Percentiles rank a stretch among this genome's conserved stretches.
phyloP scores from a whole-genome alignment of 2,329 filamentous ascomycete species.

The Scedosporium minutisporum region DNA sequence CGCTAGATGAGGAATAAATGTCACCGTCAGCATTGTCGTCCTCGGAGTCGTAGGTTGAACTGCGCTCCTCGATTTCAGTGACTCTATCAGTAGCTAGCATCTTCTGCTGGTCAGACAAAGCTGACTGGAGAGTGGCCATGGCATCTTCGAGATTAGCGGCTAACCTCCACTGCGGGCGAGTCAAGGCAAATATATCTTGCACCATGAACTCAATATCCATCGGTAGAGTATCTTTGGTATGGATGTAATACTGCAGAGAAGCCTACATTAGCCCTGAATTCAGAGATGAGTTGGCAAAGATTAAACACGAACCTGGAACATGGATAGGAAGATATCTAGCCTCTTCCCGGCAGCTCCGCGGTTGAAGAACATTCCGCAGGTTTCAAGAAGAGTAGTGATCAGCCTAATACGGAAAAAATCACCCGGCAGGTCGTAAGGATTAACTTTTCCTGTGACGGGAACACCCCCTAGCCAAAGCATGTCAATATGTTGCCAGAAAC shows the following conservation, averaged over 20 bases:
- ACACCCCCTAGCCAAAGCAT: constrained; percentile 50
- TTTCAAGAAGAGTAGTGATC: constrained; percentile 82
- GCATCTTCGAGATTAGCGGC: constrained; percentile 75
- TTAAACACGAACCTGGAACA: constrained; percentile 60
- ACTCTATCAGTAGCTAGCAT: constrained; percentile 60
- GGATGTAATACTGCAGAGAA: constrained; percentile 69
- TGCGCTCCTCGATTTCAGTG: constrained; percentile 63
- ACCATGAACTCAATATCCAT: constrained; percentile 98
- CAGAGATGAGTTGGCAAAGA: constrained; percentile 10
- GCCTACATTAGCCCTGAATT: not conserved
- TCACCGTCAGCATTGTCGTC: constrained; percentile 64
- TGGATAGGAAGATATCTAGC: constrained; percentile 91
- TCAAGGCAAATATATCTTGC: constrained; percentile 78
- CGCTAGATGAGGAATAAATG: constrained; percentile 42
- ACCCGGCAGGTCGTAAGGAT: constrained; percentile 75
- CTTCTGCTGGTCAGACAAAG: constrained; percentile 86
- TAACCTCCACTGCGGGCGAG: constrained; percentile 88
- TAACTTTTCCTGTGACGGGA: constrained; percentile 67
- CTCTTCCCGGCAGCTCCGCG: constrained; percentile 92
- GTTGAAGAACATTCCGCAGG: constrained; percentile 92
- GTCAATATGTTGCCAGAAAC: not conserved
- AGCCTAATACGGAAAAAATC: constrained; percentile 95
- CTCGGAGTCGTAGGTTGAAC: constrained; percentile 55
- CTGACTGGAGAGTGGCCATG: constrained; percentile 70
- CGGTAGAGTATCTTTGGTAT: constrained; percentile 77